Base-by-base conservation (phyloP, 2,329 filamentous ascomycete genomes). In the Aureobasidium subglaciale region DNA sequence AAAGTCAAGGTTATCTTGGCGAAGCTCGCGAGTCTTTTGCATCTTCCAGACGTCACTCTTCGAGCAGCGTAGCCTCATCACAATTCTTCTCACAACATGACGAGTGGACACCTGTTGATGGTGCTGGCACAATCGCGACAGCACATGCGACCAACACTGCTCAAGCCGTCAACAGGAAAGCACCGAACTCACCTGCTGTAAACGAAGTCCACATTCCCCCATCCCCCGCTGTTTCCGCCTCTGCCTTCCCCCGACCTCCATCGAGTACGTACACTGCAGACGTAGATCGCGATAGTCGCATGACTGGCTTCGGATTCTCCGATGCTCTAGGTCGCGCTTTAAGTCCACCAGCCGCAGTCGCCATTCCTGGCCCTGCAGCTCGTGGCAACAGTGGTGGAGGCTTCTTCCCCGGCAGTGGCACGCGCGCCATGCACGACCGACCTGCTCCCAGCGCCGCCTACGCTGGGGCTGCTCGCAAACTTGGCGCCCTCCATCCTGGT, bases 351-450 rank as follows among this genome's bases (percentile, higher is more conserved):
- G 55, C 55, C 30, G 50, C 50, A 5, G 55, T 56, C 9, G 48
- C 43, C 15, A 58, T 56, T 25, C 56, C 56, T 24, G 58, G 58
- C 64, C 66, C 30, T 63, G 68, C 38, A 61, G 64, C 48, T 15
- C 59, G 52, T 49, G 55, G 54, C 15, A 54, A 43, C 27, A 75
- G 75, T 38, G 78, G 84, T 46, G 78, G 86, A 64, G 76, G 80
- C 40, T 69, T 70, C 65, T 70, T 70, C 60, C 68, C 68, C 15
- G 67, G 67, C 43, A 60, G 50, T 10, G 50, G 50, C 13, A 54
- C 50, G 25, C 50, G 50, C n/a, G 50, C 50, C 27, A 42, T 54
- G 8, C 38, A 54, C 20, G 38, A 54, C 15, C 50, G 50, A 10
- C 42, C 42, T 11, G 13, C 5, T 16, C 45, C 45, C 9, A 30